Base-by-base conservation (phyloP, 257 asterid genomes). In the Capsicum pubescens region DNA sequence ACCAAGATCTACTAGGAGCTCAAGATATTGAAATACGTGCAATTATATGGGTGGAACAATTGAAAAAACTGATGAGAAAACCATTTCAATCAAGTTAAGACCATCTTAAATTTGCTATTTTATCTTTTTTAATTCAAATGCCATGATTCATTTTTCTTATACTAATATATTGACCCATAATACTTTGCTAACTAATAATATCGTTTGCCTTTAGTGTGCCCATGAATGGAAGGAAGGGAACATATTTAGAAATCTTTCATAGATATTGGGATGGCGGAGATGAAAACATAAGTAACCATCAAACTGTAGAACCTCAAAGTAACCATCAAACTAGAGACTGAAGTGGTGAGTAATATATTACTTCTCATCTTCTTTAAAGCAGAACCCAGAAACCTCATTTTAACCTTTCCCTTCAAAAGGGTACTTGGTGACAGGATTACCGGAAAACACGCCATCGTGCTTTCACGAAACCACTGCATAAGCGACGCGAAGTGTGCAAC, bases 11-110 rank as follows among this genome's bases (percentile, higher is more conserved):
- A 48, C 59, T 11, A 10, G 57, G 35, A 70, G 35, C 36, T 19
- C 79, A 72, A 72, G 59, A 19, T 72, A 15, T 72, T 48, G 36
- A 72, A 52, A 72, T 46, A 14, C 46, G 79, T 74, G 61, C 42
- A 72, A 48, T 7, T 50, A 74, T 50, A 74, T 21, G 81, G 81
- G 46, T 74, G 57, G 80, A 50, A n/a, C 21, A 74, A 50, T 21
- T 21, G n/a, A 64, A 15, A 26, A 52, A 74, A 50, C 17, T 52
- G 61, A 52, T 21, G 21, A 48, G 39, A 55, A 50, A 50, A 50
- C 61, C 80, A 71, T 50, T 21, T 12, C 81, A 52, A 74, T 74
- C 60, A 74, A 64, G 61, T 21, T 74, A 50, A 50, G 21, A 26
- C 81, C 81, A 48, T 12, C 80, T 48, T 74, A 12, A 50, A 48